Evolutionary conservation across 75 land plant genomes (phyloP).

Genomic region (Chamaecyparis obtusa): DNA sequence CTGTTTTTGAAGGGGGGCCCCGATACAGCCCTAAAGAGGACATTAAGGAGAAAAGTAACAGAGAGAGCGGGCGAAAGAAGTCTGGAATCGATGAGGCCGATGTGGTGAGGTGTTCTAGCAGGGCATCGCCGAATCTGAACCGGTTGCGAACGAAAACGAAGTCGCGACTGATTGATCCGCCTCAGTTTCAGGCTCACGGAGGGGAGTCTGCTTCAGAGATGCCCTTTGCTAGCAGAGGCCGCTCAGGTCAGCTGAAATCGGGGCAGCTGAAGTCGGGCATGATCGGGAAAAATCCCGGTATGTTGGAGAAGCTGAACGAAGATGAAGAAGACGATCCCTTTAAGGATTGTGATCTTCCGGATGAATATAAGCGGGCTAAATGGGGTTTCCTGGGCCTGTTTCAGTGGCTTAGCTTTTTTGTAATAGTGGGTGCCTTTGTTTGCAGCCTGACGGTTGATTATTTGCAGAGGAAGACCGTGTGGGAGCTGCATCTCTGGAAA

Average conservation of each 20-base stretch:
- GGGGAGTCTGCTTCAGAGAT: background rate
- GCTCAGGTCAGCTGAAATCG: conserved; percentile 21
- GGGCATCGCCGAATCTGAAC: conserved; percentile 13
- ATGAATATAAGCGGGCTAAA: conserved; percentile 36
- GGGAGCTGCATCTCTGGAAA: conserved; percentile 35
- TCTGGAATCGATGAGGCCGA: background rate
- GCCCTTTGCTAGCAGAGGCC: conserved; percentile 4
- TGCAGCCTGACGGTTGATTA: conserved; percentile 39
- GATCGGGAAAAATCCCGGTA: conserved; percentile 10
- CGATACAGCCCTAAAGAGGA: background rate
- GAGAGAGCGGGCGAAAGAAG: background rate
- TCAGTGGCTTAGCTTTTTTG: conserved; percentile 57
- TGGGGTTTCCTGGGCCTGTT: conserved; percentile 23
- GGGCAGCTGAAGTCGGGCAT: conserved; percentile 21
- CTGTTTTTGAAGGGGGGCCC: background rate
- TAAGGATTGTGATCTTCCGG: conserved; percentile 65
- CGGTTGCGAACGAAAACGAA: background rate
- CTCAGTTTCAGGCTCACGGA: too few relatives aligned
- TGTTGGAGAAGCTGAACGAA: background rate
- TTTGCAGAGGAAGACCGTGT: conserved; percentile 25
- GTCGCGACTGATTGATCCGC: background rate
- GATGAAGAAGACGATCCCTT: conserved; percentile 91
- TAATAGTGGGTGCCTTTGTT: conserved; percentile 45
- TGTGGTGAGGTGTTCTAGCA: conserved; percentile 11
- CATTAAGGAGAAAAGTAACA: background rate